Evolutionary conservation across 2,329 filamentous ascomycete species (phyloP).

Genomic region (Colletotrichum melonis): DNA sequence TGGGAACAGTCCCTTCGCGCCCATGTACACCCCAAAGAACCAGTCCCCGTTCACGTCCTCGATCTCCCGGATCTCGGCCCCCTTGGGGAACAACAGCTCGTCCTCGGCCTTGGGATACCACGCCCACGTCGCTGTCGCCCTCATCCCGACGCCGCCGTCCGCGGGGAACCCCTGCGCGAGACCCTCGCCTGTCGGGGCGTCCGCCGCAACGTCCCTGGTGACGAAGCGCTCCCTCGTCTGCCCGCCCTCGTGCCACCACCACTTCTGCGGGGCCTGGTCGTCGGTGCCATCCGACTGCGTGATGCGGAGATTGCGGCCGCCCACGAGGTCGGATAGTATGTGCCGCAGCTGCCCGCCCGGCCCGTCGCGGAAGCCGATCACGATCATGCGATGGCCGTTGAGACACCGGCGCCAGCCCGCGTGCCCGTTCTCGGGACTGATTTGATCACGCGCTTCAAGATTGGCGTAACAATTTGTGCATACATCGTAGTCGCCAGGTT

Average conservation of each 20-base stretch:
- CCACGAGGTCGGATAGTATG: slow-evolving; percentile 79
- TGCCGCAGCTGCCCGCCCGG: slow-evolving; percentile 75
- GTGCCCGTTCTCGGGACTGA: slow-evolving; percentile 80
- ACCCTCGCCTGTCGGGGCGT: slow-evolving; percentile 49
- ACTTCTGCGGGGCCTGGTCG: slow-evolving; percentile 54
- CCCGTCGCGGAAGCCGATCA: slow-evolving; percentile 79
- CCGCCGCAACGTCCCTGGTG: slow-evolving; percentile 60
- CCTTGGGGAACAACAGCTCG: slow-evolving; percentile 85
- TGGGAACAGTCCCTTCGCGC: slow-evolving; percentile 82
- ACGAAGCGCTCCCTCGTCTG: slow-evolving; percentile 59
- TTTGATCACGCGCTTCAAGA: slow-evolving; percentile 70
- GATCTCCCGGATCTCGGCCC: slow-evolving; percentile 84
- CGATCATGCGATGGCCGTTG: slow-evolving; percentile 84
- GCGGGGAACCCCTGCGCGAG: slow-evolving; percentile 69
- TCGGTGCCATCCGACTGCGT: slow-evolving; percentile 56
- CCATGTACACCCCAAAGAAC: slow-evolving; percentile 89
- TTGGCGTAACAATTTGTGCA: slow-evolving; percentile 82
- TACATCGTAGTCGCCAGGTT: slow-evolving; percentile 85
- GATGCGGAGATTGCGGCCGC: slow-evolving; percentile 76
- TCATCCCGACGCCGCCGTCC: slow-evolving; percentile 77
- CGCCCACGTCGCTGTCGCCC: slow-evolving; percentile 76
- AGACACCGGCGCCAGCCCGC: slow-evolving; percentile 87
- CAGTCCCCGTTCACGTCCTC: slow-evolving; percentile 93
- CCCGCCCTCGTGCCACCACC: slow-evolving; percentile 61
- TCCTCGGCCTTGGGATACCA: slow-evolving; percentile 80